Evolutionary conservation across 495 filamentous ascomycete species (phyloP).

Genomic region (Podospora pseudoanserina): DNA sequence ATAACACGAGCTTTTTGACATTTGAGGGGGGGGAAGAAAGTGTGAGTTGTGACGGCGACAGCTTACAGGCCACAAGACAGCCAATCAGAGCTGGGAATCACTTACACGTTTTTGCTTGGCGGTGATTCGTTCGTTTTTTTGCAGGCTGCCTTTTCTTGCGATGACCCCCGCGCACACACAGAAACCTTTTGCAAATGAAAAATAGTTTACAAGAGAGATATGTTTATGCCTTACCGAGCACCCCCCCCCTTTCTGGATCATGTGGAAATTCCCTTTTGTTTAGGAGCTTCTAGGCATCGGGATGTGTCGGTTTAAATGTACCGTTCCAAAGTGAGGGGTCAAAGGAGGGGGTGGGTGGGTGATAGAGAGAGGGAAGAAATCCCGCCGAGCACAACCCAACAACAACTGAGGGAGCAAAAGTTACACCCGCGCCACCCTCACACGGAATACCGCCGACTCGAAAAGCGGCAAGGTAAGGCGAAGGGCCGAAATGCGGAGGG

Average conservation of each 20-base stretch:
- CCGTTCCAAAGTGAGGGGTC: background rate
- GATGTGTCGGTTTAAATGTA: background rate
- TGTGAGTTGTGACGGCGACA: background rate
- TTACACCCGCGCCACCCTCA: background rate
- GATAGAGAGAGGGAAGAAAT: background rate
- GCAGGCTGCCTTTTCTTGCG: background rate
- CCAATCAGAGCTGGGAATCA: background rate
- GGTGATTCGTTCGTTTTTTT: background rate
- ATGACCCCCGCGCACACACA: background rate
- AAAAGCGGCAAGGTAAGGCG: background rate
- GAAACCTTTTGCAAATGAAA: background rate
- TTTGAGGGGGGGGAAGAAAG: background rate
- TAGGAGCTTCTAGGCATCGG: background rate
- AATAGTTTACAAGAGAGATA: background rate
- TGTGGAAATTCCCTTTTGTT: background rate
- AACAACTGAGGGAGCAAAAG: background rate
- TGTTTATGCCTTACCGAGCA: background rate
- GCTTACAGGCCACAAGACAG: background rate
- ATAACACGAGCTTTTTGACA: background rate
- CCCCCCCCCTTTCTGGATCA: background rate
- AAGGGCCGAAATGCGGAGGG: background rate
- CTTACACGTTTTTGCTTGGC: conserved; percentile 8
- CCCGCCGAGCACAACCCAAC: background rate
- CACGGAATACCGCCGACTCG: background rate
- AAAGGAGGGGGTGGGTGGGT: background rate